Evolutionary conservation across 345 rosid genomes (phyloP), one percentile per base, ranked within the genome.

Genomic region (Populus tremula): DNA sequence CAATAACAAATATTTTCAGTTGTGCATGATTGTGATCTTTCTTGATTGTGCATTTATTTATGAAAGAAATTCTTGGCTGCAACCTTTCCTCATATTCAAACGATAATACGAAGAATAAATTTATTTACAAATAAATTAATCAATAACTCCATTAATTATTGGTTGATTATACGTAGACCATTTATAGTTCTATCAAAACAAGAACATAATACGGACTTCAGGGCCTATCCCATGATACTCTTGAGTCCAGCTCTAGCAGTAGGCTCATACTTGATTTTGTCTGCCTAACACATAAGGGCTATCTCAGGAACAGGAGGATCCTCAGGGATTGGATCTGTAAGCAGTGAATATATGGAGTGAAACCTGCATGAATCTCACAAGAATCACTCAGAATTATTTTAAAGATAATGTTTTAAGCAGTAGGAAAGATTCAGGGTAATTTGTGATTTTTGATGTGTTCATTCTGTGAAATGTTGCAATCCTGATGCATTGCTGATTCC

Each of bases 231-330:
- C 90, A 88, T 86, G 54, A 92, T 88, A 88, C 78, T 88, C 89
- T 63, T 89, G 89, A 56, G 89, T 91, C 94, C 91, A 91, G 87
- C 85, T 89, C 91, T 78, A 56, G 91, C 91, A 35, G 88, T 75
- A 10, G 89, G 82, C 67, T 89, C 94, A n/a, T 90, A 90, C 84
- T 85, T 90, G 67, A 29, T 17, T 76, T 84, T 88, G 74, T 89
- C 92, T 12, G 50, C 83, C 81, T 83, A 88, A 85, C 82, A 89
- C 83, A 91, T 78, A 53, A 85, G 87, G 80, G 89, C 94, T 70
- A 89, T 89, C 80, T 87, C 90, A 27, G 91, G 91, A 69, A 87
- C 92, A 39, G 86, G 85, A n/a, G 94, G 91, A 71, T 89, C 91
- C 0, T 89, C 92, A 54, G 92, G 90, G 67, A 88, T 89, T 65